Conservation (phyloP, 176 grass and related monocot species). For the Zea luxurians region DNA sequence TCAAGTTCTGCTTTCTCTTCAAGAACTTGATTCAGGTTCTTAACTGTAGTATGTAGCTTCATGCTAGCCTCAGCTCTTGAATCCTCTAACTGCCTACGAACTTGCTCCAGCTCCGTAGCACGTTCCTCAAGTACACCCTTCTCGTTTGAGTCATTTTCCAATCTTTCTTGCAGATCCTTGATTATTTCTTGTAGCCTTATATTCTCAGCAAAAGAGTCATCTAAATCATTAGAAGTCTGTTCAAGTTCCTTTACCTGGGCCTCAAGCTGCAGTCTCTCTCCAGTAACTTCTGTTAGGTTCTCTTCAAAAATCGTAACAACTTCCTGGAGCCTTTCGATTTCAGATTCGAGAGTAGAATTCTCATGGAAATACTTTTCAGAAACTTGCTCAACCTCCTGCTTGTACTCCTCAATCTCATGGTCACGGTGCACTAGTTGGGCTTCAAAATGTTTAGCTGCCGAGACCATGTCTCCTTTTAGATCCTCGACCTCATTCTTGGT, state of each 20-base stretch:
- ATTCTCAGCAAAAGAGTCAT: constrained; percentile 42
- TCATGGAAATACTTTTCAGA: constrained; percentile 55
- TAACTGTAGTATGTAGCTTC: constrained; percentile 46
- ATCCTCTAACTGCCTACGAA: constrained; percentile 48
- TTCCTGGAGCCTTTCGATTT: constrained; percentile 47
- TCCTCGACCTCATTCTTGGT: constrained; percentile 55
- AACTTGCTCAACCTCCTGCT: constrained; percentile 47
- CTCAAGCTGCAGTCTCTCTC: constrained; percentile 57
- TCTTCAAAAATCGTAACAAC: constrained; percentile 44
- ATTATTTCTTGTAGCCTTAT: constrained; percentile 48
- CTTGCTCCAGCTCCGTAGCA: constrained; percentile 51
- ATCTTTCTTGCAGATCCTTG: constrained; percentile 53
- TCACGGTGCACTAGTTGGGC: constrained; percentile 44
- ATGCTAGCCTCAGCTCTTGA: constrained; percentile 16
- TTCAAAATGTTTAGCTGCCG: constrained; percentile 50
- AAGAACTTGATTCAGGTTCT: constrained; percentile 43
- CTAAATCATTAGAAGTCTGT: constrained; percentile 42
- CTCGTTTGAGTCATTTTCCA: constrained; percentile 50
- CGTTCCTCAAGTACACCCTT: constrained; percentile 60
- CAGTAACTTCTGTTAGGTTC: constrained; percentile 42
- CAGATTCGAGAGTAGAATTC: constrained; percentile 56
- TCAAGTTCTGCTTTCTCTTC: constrained; percentile 57
- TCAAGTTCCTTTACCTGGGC: constrained; percentile 51
- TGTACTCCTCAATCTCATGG: constrained; percentile 55
- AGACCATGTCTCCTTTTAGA: constrained; percentile 56